Base-by-base conservation (phyloP, 768 basidiomycete genomes). In the Suillus lakei region DNA sequence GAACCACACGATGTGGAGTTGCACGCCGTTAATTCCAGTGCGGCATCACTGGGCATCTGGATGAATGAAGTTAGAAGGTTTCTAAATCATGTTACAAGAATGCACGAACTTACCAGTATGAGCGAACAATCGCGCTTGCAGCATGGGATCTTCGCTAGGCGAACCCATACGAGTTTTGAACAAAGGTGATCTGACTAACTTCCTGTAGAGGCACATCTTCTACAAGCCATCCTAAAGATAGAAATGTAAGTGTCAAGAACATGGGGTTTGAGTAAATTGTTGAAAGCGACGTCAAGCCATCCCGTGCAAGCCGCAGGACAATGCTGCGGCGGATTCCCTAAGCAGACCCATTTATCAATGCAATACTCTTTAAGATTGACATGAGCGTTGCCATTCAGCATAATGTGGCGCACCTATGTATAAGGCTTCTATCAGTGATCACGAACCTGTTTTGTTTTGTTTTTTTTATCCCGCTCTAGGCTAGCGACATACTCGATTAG, bases 101-200 rank as follows among this genome's bases (percentile, higher is more conserved):
- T n/a, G n/a, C 41, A 46, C 8, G 41, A 51, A 60, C 74, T 66
- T 69, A 79, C 84, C 84, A 50, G 81, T 82, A 70, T 89, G 88
- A 1, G 85, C 82, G 76, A 87, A 88, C 61, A 88, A 75, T 39
- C 86, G 83, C 21, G 81, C 80, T 72, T 88, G 87, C 26, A 88
- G 80, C 48, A 85, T 85, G 2, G 86, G 87, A 73, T 88, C 87
- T 54, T 84, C 84, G 0, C 80, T 82, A 7, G 85, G 79, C 23
- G 10, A 36, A 71, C 70, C 78, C 67, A 18, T 48, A 67, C 62
- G 78, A 76, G 65, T 81, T 81, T 70, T 81, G 78, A 21, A 73
- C 76, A 54, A 81, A 66, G 55, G 76, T 78, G 63, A 80, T 78
- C 38, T 73, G 74, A 34, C 80, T 80, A 56, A 81, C 76, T 66